Evolutionary conservation across 2,329 filamentous ascomycete species (phyloP), one percentile per base, ranked within the genome.

Genomic region (Talaromyces islandicus): DNA sequence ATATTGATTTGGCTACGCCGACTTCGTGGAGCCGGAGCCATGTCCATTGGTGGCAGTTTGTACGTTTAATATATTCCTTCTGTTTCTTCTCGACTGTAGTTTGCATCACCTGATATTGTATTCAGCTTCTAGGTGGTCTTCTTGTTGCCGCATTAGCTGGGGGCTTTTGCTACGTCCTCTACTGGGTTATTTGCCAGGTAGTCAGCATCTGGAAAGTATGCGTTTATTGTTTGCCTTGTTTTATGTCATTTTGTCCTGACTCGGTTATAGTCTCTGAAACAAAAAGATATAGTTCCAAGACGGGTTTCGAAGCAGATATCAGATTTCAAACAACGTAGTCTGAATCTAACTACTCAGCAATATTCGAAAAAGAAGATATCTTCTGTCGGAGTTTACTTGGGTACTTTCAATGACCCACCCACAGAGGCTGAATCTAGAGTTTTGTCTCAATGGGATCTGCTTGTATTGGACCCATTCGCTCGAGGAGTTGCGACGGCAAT

Each of bases 371-470:
- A 62, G 19, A 74, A 73, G 58, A 70, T 73, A 1, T 64, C 65
- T 17, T 75, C 74, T 3, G 78, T 77, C 64, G 77, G 77, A 5
- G 72, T 79, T 10, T 80, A 77, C 63, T 68, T 80, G 7, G 78
- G 78, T 14, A 61, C 63, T 27, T 77, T 80, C 54, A 62, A 65
- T 19, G 63, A 58, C 30, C 72, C 73, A 4, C 69, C 70, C 6
- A 74, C 71, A 3, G 56, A 59, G 17, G 60, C 66, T 21, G 69
- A 80, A 61, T 59, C 66, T 21, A 65, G 62, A n/a, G 54, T 80
- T 7, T 66, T 80, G n/a, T 59, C 68, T 41, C 68, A 72, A 65
- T 80, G 75, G 75, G 77, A 80, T 56, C 62, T 79, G n/a, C 60
- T 79, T 43, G 69, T 79, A 17, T 68, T 80, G 12, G 77, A 81